Evolutionary conservation across 2,329 filamentous ascomycete species (phyloP).

Genomic region (Calonectria fujianensis): DNA sequence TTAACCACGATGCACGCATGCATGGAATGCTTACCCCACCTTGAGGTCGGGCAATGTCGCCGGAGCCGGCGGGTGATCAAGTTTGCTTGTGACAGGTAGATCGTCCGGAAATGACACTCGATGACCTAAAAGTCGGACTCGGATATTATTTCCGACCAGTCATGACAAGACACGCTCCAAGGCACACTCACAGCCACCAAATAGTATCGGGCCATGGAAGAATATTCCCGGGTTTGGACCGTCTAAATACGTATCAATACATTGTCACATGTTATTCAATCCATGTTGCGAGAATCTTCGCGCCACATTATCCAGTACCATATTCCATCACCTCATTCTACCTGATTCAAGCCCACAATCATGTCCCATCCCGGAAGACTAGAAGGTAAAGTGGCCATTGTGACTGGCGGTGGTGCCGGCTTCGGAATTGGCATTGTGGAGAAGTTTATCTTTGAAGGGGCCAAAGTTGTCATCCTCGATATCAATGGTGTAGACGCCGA

Average conservation of each 20-base stretch:
- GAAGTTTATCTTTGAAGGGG: conserved; percentile 24
- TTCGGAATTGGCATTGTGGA: conserved; percentile 27
- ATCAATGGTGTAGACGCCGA: conserved; percentile 15
- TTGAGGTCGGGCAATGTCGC: neutral
- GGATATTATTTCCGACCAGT: conserved; percentile 18
- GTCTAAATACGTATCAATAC: neutral
- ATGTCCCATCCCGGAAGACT: conserved; percentile 23
- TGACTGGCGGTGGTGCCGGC: conserved; percentile 28
- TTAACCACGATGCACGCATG: neutral
- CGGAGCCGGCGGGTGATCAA: conserved; percentile 1
- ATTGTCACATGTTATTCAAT: neutral
- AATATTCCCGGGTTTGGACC: neutral
- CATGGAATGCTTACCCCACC: neutral
- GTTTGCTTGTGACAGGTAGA: neutral
- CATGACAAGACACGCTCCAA: neutral
- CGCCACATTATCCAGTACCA: neutral
- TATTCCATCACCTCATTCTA: no score
- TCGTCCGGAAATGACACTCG: neutral
- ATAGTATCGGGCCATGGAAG: neutral
- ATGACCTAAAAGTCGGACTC: neutral
- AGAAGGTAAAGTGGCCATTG: conserved; percentile 30
- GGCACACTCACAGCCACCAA: neutral
- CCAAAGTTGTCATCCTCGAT: conserved; percentile 28
- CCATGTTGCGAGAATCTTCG: neutral
- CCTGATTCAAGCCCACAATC: neutral